phyloP scores from a whole-genome alignment of 1,284 basidiomycete species.

The Stygiomarasmius scandens region DNA sequence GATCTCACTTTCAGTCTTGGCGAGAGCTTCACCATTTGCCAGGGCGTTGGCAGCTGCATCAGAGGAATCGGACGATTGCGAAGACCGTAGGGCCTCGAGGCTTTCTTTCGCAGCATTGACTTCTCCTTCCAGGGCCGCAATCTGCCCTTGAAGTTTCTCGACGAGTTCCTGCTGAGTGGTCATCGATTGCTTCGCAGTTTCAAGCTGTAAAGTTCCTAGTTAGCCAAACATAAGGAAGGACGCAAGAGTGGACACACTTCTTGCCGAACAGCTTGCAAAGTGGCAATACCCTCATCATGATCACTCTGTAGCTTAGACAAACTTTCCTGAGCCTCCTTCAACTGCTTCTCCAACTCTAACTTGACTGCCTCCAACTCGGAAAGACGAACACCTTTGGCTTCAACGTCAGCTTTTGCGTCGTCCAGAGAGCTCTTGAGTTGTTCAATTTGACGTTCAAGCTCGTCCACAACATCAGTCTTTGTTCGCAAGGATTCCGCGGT shows the following conservation, averaged over 20 bases:
- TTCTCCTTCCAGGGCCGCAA: slow-evolving; percentile 53
- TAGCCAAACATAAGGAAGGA: slow-evolving; percentile 6
- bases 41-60: slow-evolving; percentile 52
- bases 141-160: slow-evolving; percentile 51
- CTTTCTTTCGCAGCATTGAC: slow-evolving; percentile 53
- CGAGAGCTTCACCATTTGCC: slow-evolving; percentile 62
- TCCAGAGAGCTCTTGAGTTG: slow-evolving; percentile 55
- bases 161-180: slow-evolving; percentile 48
- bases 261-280: slow-evolving; percentile 43
- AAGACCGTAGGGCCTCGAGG: slow-evolving; percentile 51
- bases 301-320: slow-evolving; percentile 45
- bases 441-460: slow-evolving; percentile 55
- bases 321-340: slow-evolving; percentile 45
- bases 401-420: slow-evolving; percentile 47
- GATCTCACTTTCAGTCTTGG: slow-evolving; percentile 66
- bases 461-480: slow-evolving; percentile 50
- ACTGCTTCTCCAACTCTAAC: slow-evolving; percentile 47
- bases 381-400: slow-evolving; percentile 45
- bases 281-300: slow-evolving; percentile 37
- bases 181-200: slow-evolving; percentile 44
- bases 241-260: slow-evolving; percentile 50
- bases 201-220: slow-evolving; percentile 45
- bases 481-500: slow-evolving; percentile 52
- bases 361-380: slow-evolving; percentile 55
- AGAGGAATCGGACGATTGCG: slow-evolving; percentile 45